phyloP scores from a whole-genome alignment of 345 rosid genomes.

The Rhizophora apiculata region DNA sequence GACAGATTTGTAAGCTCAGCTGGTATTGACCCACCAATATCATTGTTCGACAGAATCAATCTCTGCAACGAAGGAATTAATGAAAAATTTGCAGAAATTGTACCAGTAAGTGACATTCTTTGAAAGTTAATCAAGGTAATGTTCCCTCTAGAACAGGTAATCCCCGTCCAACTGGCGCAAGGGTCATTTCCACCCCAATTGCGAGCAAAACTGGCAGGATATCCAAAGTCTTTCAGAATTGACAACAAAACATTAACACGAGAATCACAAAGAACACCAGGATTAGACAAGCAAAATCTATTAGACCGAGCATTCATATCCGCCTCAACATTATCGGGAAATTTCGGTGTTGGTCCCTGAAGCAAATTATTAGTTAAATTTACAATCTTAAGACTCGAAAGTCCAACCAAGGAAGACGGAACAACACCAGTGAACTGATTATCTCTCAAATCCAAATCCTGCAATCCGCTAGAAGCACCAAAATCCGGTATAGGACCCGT shows the following conservation, averaged over 20 bases:
- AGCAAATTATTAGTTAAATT: slow-evolving; percentile 56
- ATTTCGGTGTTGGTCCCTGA: slow-evolving; percentile 65
- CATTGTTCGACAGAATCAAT: slow-evolving; percentile 48
- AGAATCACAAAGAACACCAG: slow-evolving; percentile 54
- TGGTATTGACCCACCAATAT: slow-evolving; percentile 58
- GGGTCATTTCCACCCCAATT: slow-evolving; percentile 68
- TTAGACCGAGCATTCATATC: slow-evolving; percentile 38
- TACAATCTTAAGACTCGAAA: slow-evolving; percentile 35
- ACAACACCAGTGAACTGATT: slow-evolving; percentile 66
- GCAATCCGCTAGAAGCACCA: slow-evolving; percentile 29
- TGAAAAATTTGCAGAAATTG: slow-evolving; percentile 55
- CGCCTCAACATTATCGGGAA: slow-evolving; percentile 15
- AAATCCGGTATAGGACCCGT: slow-evolving; percentile 75
- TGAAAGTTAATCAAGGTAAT: slow-evolving; percentile 44
- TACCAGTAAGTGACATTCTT: slow-evolving; percentile 51
- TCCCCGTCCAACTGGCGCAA: slow-evolving; percentile 64
- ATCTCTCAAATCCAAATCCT: slow-evolving; percentile 48
- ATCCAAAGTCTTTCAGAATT: slow-evolving; percentile 45
- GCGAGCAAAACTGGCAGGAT: slow-evolving; percentile 49
- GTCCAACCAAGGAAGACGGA: slow-evolving; percentile 42
- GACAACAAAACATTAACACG: slow-evolving; percentile 46
- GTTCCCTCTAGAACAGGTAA: slow-evolving; percentile 46
- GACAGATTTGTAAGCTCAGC: slow-evolving; percentile 48
- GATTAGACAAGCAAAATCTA: slow-evolving; percentile 45
- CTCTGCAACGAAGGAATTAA: slow-evolving; percentile 41